phyloP scores from a whole-genome alignment of 805 yeast genomes.

The Deakozyma indianensis region DNA sequence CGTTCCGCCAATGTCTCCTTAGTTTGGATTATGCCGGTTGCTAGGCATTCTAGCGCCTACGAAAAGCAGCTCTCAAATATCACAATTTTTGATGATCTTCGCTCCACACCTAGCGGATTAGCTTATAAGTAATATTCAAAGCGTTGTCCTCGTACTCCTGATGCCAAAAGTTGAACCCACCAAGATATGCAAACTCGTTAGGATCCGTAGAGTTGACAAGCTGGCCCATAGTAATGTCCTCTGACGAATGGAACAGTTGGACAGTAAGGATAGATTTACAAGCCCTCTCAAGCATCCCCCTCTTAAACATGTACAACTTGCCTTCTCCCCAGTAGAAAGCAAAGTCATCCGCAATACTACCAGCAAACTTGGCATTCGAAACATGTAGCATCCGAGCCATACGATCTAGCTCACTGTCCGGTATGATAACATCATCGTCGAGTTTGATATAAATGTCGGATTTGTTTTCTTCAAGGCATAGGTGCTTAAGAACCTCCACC shows the following conservation, averaged over 20 bases:
- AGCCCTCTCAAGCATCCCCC: background rate
- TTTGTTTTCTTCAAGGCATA: background rate
- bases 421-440: background rate
- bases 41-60: too few relatives aligned
- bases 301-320: background rate
- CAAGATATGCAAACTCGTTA: background rate
- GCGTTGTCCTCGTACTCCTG: background rate
- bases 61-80: too few relatives aligned
- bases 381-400: background rate
- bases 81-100: too few relatives aligned
- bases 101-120: too few relatives aligned
- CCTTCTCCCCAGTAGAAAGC: background rate
- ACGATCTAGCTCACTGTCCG: background rate
- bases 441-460: background rate
- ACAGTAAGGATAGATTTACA: background rate
- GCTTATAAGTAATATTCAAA: background rate
- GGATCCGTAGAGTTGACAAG: background rate
- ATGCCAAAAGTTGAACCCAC: background rate
- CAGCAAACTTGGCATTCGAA: background rate
- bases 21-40: too few relatives aligned
- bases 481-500: background rate
- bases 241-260: background rate
- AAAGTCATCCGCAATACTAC: background rate
- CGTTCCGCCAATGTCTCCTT: too few relatives aligned
- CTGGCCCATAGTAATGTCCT: background rate